These are phyloP conservation scores for Herpotrichia juniperi DNA, from an alignment of 2,329 filamentous ascomycete species.

Conservation along the genomic window DNA sequence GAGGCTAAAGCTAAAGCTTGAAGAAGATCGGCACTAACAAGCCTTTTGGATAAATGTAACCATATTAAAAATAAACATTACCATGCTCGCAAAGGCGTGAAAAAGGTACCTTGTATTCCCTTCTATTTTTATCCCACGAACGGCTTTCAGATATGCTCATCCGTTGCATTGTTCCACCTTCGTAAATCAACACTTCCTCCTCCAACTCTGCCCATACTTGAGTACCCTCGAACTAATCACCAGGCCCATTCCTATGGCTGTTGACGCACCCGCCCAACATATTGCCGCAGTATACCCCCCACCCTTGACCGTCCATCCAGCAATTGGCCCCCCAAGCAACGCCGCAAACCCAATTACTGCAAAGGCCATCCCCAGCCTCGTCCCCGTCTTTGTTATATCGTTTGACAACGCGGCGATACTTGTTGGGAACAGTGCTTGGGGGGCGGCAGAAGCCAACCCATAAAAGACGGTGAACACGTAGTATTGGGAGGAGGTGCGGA, in stretches of 20 bases:
- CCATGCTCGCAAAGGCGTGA: too few species aligned
- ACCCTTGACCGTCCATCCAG: conserved; percentile 56
- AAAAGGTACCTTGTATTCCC: too few species aligned
- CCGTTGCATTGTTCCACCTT: background rate
- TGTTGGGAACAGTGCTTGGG: conserved; percentile 46
- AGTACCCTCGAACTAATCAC: conserved; percentile 22
- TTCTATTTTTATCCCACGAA: too few species aligned
- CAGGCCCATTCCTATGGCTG: conserved; percentile 19
- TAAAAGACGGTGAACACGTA: conserved; percentile 69
- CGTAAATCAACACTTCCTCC: conserved; percentile 28
- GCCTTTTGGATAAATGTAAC: too few species aligned
- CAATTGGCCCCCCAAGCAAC: conserved; percentile 60
- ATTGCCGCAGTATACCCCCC: conserved; percentile 38
- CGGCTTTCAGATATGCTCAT: too few species aligned
- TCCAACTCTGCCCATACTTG: conserved; percentile 30
- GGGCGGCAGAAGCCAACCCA: conserved; percentile 62
- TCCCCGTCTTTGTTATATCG: conserved; percentile 45
- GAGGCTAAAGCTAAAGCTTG: background rate
- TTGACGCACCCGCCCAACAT: conserved; percentile 27
- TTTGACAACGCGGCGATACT: conserved; percentile 45
- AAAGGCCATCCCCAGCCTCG: conserved; percentile 61
- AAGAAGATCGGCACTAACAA: too few species aligned
- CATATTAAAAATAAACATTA: too few species aligned
- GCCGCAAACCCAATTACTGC: conserved; percentile 56
- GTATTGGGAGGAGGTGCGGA: conserved; percentile 57